Evolutionary conservation across 2,329 filamentous ascomycete genomes (phyloP), one percentile per base, ranked within the genome.

Genomic region (Colletotrichum sp.): DNA sequence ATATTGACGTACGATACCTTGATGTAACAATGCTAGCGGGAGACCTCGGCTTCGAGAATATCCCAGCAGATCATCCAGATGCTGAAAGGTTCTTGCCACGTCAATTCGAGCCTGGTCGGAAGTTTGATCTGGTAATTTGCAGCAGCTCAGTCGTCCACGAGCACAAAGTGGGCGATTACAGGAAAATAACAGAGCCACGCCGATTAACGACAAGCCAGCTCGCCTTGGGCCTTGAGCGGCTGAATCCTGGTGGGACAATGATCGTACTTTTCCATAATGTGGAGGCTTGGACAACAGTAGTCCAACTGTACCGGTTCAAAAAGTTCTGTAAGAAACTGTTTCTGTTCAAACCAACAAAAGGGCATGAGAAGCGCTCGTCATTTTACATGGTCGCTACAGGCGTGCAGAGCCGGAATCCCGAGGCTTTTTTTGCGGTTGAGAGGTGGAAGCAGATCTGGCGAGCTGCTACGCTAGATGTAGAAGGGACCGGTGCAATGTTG

Each of bases 311-410:
- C 16, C 79, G 75, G 0, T 88, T 91, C 55, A 77, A 69, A 16
- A 78, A 80, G n/a, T 89, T 91, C 71, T 81, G 87, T 8, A 55
- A 79, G 12, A 60, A 79, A 0, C 78, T 91, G 0, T 57, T 26
- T 13, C 77, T 90, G 0, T 88, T 85, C 79, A 92, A 92, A 78
- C 88, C 88, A 0, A 77, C 13, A 3, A 79, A 13, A 2, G 78
- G 73, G 2, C 87, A 91, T 75, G 79, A 78, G 2, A 87, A 81
- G 24, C 81, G 86, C 5, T 88, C 86, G 0, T 90, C 88, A 0
- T 92, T 91, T 77, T 92, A 92, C 78, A 82, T 91, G 78, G 75
- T 91, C 13, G 89, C 89, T 3, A 84, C 79, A 2, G 78, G 86
- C 6, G 81, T 92, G 0, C 81, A 84, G 55, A 81, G 82, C 7